Percentiles rank a stretch among this genome's conserved stretches.
phyloP scores from a whole-genome alignment of 1,139 yeast species.

The Scheffersomyces titani region DNA sequence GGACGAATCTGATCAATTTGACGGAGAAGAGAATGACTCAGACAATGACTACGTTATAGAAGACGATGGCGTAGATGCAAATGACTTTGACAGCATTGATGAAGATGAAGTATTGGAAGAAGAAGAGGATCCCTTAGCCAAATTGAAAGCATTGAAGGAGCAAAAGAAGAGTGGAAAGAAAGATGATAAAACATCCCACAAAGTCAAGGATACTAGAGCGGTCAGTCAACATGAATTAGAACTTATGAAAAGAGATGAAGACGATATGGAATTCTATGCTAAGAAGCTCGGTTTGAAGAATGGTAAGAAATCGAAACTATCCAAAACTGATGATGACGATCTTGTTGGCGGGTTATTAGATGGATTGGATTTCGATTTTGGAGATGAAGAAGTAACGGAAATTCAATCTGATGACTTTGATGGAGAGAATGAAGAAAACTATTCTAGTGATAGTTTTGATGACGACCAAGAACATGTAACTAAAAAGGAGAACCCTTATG shows the following conservation, averaged over 20 bases:
- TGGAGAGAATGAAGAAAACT: constrained; percentile 19
- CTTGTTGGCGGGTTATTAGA: constrained; percentile 73
- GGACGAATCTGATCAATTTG: constrained; percentile 11
- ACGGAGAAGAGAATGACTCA: constrained; percentile 6
- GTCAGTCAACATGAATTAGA: constrained; percentile 44
- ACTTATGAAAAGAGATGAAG: constrained; percentile 62
- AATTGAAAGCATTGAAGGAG: constrained; percentile 19
- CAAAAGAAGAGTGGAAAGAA: constrained; percentile 10
- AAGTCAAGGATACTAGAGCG: constrained; percentile 6
- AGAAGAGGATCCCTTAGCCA: constrained; percentile 20
- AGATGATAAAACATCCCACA: constrained; percentile 11
- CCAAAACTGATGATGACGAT: constrained; percentile 62
- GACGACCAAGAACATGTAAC: constrained; percentile 27
- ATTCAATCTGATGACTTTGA: constrained; percentile 4
- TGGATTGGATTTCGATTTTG: constrained; percentile 69
- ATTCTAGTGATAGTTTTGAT: constrained; percentile 29
- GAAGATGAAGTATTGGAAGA: constrained; percentile 16
- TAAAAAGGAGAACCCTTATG: constrained; percentile 76
- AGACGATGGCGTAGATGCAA: constrained; percentile 12
- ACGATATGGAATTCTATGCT: constrained; percentile 81
- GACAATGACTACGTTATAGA: constrained; percentile 7
- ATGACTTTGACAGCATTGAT: constrained; percentile 13
- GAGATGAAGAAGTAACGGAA: constrained; percentile 7
- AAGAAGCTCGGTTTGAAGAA: constrained; percentile 74
- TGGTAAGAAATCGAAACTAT: constrained; percentile 42